A percentile compares a stretch with the other conserved stretches of the same genome.
phyloP scores from a whole-genome alignment of 345 rosid genomes.

The Rhodomyrtus tomentosa region DNA sequence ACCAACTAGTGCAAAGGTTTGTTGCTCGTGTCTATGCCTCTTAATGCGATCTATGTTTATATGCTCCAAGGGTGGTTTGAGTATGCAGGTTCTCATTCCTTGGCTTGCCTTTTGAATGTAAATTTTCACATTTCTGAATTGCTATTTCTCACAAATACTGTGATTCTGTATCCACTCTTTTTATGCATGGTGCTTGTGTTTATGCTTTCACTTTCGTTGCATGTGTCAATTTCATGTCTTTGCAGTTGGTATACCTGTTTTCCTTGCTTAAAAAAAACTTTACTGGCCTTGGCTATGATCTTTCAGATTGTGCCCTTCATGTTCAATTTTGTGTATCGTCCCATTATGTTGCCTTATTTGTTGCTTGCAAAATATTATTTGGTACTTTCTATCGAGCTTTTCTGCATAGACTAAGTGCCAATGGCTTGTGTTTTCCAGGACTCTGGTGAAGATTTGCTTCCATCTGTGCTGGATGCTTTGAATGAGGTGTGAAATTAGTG shows the following conservation, averaged over 20 bases:
- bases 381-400: background rate
- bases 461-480: conserved; percentile 82
- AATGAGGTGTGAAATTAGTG: conserved; percentile 51
- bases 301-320: background rate
- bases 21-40: background rate
- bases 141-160: background rate
- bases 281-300: background rate
- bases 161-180: background rate
- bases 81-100: background rate
- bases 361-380: background rate
- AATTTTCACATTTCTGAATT: background rate
- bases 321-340: background rate
- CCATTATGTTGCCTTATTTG: background rate
- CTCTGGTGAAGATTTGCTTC: conserved; percentile 71
- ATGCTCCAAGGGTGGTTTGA: background rate
- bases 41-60: background rate
- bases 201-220: background rate
- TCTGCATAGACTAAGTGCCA: conserved; percentile 2
- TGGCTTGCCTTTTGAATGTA: background rate
- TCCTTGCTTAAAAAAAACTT: background rate
- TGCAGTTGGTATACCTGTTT: background rate
- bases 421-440: conserved; percentile 37
- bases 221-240: background rate
- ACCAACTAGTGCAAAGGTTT: conserved; percentile 82
- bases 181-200: background rate